Evolutionary conservation across 306 rosid genomes (phyloP).

Genomic region (Nissolia schottii): DNA sequence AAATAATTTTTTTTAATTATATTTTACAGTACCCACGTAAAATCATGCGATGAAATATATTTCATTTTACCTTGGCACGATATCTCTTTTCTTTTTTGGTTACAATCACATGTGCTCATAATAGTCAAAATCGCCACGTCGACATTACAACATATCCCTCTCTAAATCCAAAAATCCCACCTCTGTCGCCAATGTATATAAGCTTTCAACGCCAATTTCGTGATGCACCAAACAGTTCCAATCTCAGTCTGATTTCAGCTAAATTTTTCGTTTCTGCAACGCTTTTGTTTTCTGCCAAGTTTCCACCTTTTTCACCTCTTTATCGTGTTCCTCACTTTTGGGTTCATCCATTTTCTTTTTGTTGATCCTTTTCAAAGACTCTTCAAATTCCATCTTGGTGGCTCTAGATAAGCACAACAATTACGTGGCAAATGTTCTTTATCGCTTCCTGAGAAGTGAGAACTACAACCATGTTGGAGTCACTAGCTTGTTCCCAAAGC

Average conservation of each 20-base stretch:
- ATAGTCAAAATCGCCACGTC: constrained; percentile 32
- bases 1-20: too few relatives aligned
- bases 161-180: constrained; percentile 1
- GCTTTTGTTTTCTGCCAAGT: neutral
- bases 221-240: neutral
- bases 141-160: constrained; percentile 8
- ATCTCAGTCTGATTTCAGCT: neutral
- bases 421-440: constrained; percentile 25
- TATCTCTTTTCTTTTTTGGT: neutral
- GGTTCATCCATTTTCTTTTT: neutral
- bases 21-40: too few relatives aligned
- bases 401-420: neutral
- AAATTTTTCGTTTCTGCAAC: neutral
- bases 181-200: neutral
- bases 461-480: constrained; percentile 58
- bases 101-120: neutral
- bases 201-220: neutral
- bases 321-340: neutral
- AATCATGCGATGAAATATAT: too few relatives aligned
- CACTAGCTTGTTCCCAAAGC: constrained; percentile 53
- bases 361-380: neutral
- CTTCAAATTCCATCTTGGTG: neutral
- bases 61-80: too few relatives aligned
- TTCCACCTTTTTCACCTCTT: neutral
- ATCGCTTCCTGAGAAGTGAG: constrained; percentile 43